These are phyloP conservation scores for Suillus subalutaceus DNA, from an alignment of 768 basidiomycete genomes.

Conservation along the genomic window DNA sequence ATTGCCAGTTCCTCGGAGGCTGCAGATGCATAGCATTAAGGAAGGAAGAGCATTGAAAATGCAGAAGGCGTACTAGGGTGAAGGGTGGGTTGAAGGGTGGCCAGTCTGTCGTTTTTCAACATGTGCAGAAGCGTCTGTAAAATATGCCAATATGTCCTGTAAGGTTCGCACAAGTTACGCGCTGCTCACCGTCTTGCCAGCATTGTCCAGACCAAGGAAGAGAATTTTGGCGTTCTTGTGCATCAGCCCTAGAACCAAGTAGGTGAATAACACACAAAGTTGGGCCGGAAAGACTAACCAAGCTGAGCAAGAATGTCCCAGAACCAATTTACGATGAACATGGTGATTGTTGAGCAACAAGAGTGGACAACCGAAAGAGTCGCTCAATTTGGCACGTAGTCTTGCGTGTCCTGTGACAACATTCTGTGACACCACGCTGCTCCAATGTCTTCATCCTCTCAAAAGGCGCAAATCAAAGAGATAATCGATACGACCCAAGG, in stretches of 20 bases:
- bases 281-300: slow-evolving; percentile 52
- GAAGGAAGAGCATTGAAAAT: neutral
- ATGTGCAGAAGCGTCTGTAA: slow-evolving; percentile 92
- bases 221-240: slow-evolving; percentile 99
- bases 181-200: slow-evolving; percentile 89
- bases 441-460: slow-evolving; percentile 37
- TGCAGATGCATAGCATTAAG: slow-evolving; percentile 35
- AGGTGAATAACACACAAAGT: slow-evolving; percentile 10
- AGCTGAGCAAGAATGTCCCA: slow-evolving; percentile 94
- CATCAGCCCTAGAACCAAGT: slow-evolving; percentile 61
- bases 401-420: slow-evolving; percentile 9
- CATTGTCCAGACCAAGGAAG: slow-evolving; percentile 98
- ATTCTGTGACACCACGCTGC: slow-evolving; percentile 3
- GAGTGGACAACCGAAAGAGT: neutral
- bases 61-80: slow-evolving; percentile 80
- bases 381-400: slow-evolving; percentile 7
- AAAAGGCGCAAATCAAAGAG: slow-evolving; percentile 45
- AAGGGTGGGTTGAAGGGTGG: slow-evolving; percentile 96
- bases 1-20: slow-evolving; percentile 99
- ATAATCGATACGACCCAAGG: slow-evolving; percentile 41
- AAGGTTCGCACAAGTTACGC: neutral
- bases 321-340: slow-evolving; percentile 94
- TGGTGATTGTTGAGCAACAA: slow-evolving; percentile 37
- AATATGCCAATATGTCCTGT: slow-evolving; percentile 12
- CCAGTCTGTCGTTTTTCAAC: slow-evolving; percentile 98